phyloP scores from a whole-genome alignment of 73 alveolate genomes.

The Paraurostyla sp. region DNA sequence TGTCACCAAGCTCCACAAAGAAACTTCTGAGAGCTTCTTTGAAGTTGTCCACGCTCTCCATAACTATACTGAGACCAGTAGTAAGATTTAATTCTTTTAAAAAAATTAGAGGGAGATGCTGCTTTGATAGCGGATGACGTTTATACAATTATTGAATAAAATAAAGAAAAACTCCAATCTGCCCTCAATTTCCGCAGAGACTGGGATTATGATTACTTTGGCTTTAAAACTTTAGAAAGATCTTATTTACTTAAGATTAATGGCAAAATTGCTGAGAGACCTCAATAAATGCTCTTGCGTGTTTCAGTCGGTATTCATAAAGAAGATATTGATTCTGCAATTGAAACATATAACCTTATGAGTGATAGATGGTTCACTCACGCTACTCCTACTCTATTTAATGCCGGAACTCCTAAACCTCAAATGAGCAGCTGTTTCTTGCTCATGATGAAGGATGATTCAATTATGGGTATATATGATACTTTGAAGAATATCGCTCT shows the following conservation, averaged over 20 bases:
- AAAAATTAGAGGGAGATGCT: constrained; percentile 54
- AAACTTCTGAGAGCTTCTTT: constrained; percentile 83
- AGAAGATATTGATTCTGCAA: constrained; percentile 72
- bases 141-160: constrained; percentile 66
- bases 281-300: constrained; percentile 89
- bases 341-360: constrained; percentile 88
- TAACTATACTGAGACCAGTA: constrained; percentile 59
- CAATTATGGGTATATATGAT: constrained; percentile 95
- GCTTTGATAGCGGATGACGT: constrained; percentile 76
- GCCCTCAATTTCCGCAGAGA: constrained; percentile 87
- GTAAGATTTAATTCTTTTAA: not conserved
- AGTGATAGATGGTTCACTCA: constrained; percentile 92
- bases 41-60: constrained; percentile 67
- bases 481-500: constrained; percentile 91
- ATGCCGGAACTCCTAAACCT: constrained; percentile 94
- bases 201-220: constrained; percentile 94
- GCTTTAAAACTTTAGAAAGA: constrained; percentile 97
- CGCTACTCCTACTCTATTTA: constrained; percentile 98
- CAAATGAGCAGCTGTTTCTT: constrained; percentile 95
- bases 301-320: constrained; percentile 84
- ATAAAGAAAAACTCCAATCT: constrained; percentile 75
- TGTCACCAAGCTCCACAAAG: constrained; percentile 93
- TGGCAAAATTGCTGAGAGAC: constrained; percentile 90
- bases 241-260: constrained; percentile 86
- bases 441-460: constrained; percentile 90